These are phyloP conservation scores for Plectosphaerella plurivora DNA, from an alignment of 2,329 filamentous ascomycete genomes.

Conservation along the genomic window DNA sequence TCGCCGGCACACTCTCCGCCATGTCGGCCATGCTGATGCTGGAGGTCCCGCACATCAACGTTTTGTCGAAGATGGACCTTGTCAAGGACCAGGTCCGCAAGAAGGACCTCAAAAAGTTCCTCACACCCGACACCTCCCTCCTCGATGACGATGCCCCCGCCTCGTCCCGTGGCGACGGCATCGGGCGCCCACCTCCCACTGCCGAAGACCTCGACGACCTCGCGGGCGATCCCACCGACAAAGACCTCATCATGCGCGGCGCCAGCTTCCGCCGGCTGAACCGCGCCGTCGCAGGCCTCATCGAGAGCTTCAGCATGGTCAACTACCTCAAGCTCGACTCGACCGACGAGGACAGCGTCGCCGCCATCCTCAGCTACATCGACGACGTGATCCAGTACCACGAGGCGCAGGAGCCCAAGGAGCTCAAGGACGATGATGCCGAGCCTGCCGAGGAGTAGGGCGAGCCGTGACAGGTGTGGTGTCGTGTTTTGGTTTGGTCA, in stretches of 20 bases:
- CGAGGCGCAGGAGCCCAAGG: slow-evolving; percentile 86
- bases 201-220: slow-evolving; percentile 45
- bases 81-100: slow-evolving; percentile 85
- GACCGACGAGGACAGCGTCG: slow-evolving; percentile 88
- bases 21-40: slow-evolving; percentile 99
- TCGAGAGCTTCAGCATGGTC: slow-evolving; percentile 98
- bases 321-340: slow-evolving; percentile 88
- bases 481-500: background rate
- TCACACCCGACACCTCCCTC: slow-evolving; percentile 78
- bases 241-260: slow-evolving; percentile 72
- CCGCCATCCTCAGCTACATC: slow-evolving; percentile 80
- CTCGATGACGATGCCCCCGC: slow-evolving; percentile 68
- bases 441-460: slow-evolving; percentile 17
- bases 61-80: slow-evolving; percentile 96
- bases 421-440: slow-evolving; percentile 60
- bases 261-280: slow-evolving; percentile 80
- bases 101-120: slow-evolving; percentile 83
- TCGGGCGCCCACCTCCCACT: slow-evolving; percentile 38
- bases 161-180: slow-evolving; percentile 10
- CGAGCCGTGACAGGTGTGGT: slow-evolving; percentile 10
- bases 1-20: slow-evolving; percentile 88
- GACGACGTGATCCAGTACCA: slow-evolving; percentile 93
- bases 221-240: slow-evolving; percentile 57
- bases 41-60: slow-evolving; percentile 93
- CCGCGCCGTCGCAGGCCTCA: slow-evolving; percentile 80